A percentile compares a stretch with the other conserved stretches of the same genome.
phyloP scores from a whole-genome alignment of 768 basidiomycete species.

The Rhizopogon vinicolor region DNA sequence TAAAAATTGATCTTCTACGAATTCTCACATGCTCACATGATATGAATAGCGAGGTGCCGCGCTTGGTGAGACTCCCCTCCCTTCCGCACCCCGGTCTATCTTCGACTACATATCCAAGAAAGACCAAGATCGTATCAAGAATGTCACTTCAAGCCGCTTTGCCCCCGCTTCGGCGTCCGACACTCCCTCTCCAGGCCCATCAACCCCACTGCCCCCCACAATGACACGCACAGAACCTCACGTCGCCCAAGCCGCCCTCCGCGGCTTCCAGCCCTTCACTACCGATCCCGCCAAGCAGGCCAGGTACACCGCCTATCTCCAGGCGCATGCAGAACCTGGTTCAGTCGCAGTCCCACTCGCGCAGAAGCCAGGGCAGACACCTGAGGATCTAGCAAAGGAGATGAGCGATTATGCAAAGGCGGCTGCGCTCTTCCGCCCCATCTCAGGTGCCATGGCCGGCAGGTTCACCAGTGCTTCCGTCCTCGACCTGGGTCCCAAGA shows the following conservation, averaged over 20 bases:
- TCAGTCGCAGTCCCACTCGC: constrained; percentile 42
- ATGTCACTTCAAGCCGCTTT: constrained; percentile 36
- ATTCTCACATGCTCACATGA: constrained; percentile 5
- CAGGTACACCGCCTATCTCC: constrained; percentile 81
- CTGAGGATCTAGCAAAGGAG: constrained; percentile 76
- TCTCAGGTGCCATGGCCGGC: constrained; percentile 88
- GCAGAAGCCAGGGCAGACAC: constrained; percentile 51
- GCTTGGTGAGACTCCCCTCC: constrained; percentile 77
- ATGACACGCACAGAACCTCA: constrained; percentile 69
- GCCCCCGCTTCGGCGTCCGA: constrained; percentile 23
- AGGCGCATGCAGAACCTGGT: constrained; percentile 55
- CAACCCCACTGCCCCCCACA: constrained; percentile 30
- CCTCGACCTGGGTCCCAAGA: constrained; percentile 59
- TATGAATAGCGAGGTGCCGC: constrained; percentile 65
- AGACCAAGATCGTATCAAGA: constrained; percentile 80
- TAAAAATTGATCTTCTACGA: not conserved
- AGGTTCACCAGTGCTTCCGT: constrained; percentile 84
- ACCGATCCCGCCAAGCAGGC: constrained; percentile 74
- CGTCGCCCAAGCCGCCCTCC: constrained; percentile 80
- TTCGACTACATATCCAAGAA: constrained; percentile 95
- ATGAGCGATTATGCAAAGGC: constrained; percentile 83
- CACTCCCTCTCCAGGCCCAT: constrained; percentile 19
- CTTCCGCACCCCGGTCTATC: constrained; percentile 71
- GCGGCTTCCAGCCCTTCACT: constrained; percentile 87
- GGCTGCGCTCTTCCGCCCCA: constrained; percentile 87